Percentiles rank a stretch among this genome's conserved stretches.
Conservation (phyloP, 1,139 yeast species). For the Candida mesenterica region DNA sequence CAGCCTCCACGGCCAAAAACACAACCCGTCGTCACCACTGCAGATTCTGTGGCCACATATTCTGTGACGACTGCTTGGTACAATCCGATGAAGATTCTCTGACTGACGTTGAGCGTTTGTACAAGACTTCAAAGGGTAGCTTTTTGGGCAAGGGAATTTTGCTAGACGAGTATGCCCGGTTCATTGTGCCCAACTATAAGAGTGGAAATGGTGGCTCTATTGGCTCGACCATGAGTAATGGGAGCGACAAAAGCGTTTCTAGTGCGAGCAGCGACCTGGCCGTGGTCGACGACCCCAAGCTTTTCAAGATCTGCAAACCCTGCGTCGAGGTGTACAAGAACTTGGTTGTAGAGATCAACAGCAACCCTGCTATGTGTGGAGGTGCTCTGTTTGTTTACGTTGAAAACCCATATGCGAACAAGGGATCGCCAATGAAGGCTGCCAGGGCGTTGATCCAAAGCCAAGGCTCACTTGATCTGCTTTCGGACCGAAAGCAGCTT, state of each 20-base stretch:
- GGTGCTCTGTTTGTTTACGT: constrained; percentile 31
- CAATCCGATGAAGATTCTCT: constrained; percentile 14
- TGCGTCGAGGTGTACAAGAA: constrained; percentile 36
- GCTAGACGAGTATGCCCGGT: constrained; percentile 35
- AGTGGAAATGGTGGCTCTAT: neutral
- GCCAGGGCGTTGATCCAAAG: constrained; percentile 6
- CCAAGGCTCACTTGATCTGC: constrained; percentile 5
- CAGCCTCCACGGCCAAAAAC: neutral
- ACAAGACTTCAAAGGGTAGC: constrained; percentile 13
- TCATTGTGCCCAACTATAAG: constrained; percentile 31
- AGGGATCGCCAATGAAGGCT: constrained; percentile 3
- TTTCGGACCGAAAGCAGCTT: neutral
- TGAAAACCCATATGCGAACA: constrained; percentile 37
- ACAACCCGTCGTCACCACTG: constrained; percentile 33
- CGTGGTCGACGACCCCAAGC: constrained; percentile 15
- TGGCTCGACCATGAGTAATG: neutral
- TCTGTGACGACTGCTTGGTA: constrained; percentile 35
- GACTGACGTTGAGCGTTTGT: constrained; percentile 8
- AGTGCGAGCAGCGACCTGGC: no score
- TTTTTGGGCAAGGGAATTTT: constrained; percentile 23
- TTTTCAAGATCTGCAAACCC: constrained; percentile 37
- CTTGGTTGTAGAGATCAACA: constrained; percentile 29
- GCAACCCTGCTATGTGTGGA: constrained; percentile 9
- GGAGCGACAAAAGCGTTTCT: neutral
- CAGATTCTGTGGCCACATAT: constrained; percentile 43